Conservation (phyloP, 495 filamentous ascomycete species). For the Trichoderma reesei region DNA sequence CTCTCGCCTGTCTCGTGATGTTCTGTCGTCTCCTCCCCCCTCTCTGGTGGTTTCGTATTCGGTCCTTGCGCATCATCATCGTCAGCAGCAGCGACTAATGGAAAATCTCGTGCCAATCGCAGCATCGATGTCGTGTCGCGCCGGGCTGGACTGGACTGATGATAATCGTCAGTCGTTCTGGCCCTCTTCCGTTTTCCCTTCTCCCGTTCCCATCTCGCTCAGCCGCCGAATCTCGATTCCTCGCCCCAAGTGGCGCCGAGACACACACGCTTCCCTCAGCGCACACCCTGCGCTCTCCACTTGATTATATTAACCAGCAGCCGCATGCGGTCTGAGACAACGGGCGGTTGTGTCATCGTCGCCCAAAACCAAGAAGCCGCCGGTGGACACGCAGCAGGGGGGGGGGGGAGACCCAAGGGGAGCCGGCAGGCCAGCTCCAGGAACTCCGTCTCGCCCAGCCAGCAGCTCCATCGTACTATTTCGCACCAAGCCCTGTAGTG, state of each 20-base stretch:
- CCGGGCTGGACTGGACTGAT: too few species aligned
- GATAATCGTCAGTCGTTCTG: background rate
- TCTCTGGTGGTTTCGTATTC: background rate
- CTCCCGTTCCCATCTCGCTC: background rate
- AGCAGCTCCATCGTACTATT: background rate
- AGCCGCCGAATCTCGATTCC: slow-evolving; percentile 2
- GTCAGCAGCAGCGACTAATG: too few species aligned
- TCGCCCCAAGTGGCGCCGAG: slow-evolving; percentile 2
- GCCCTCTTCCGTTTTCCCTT: background rate
- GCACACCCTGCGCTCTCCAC: slow-evolving; percentile 6
- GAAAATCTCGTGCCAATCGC: too few species aligned
- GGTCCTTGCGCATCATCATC: too few species aligned
- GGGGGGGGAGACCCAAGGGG: background rate
- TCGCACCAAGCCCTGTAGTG: background rate
- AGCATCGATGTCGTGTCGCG: too few species aligned
- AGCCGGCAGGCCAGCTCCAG: slow-evolving; percentile 5
- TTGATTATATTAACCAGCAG: background rate
- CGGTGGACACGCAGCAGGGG: slow-evolving; percentile 3
- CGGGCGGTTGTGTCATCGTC: slow-evolving; percentile 7
- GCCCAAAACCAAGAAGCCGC: background rate
- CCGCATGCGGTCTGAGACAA: slow-evolving; percentile 4
- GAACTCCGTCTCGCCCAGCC: slow-evolving; percentile 3
- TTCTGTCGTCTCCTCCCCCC: background rate
- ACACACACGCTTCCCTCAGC: background rate
- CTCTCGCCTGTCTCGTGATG: background rate